Conservation (phyloP, 202 grass and related monocot species). For the Elaeis oleifera region DNA sequence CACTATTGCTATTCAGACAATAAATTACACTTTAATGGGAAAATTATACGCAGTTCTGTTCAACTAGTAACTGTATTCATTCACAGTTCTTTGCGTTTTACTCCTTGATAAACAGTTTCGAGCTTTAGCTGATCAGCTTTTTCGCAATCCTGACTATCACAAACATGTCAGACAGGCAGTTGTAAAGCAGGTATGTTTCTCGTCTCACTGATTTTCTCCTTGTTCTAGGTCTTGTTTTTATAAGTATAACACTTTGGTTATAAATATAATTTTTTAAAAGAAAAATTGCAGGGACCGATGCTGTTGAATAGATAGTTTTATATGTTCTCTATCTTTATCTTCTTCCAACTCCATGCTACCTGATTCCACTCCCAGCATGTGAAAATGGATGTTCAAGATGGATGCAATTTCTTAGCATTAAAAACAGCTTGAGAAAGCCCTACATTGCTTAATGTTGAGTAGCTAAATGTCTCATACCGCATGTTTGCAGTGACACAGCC, state of each 20-base stretch:
- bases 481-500: too few relatives aligned
- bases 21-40: not conserved
- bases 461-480: too few relatives aligned
- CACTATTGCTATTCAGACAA: too few relatives aligned
- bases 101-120: conserved; percentile 54
- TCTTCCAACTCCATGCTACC: too few relatives aligned
- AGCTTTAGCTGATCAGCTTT: conserved; percentile 98
- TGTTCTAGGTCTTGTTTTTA: not conserved
- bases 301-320: not conserved
- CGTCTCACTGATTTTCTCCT: not conserved
- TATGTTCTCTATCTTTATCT: not conserved
- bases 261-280: not conserved
- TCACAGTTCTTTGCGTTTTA: too few relatives aligned
- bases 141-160: conserved; percentile 95
- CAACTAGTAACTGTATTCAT: too few relatives aligned
- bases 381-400: too few relatives aligned
- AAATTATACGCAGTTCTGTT: too few relatives aligned
- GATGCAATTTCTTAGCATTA: too few relatives aligned
- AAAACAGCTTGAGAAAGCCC: too few relatives aligned
- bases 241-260: not conserved
- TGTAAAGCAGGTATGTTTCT: conserved; percentile 62
- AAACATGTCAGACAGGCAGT: conserved; percentile 72
- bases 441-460: too few relatives aligned
- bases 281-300: not conserved
- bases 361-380: too few relatives aligned